phyloP scores from a whole-genome alignment of 208 protist species.

The Phytomonas sp. region DNA sequence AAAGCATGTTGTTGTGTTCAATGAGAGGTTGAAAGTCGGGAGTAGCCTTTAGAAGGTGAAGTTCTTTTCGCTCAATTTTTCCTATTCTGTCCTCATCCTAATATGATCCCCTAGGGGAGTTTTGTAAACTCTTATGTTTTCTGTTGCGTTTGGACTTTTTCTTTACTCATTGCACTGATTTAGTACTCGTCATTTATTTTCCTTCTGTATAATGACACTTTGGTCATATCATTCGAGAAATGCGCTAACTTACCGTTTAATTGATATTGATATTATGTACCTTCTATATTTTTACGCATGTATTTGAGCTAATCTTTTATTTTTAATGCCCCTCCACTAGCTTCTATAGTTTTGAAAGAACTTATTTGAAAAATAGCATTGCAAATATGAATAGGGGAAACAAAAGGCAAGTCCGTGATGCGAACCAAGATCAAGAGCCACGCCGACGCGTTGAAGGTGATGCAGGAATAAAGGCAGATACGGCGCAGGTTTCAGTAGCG shows the following conservation, averaged over 20 bases:
- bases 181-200: neutral
- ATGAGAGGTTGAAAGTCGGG: neutral
- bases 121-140: neutral
- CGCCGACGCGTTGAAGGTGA: conserved; percentile 31
- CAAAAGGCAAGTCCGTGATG: neutral
- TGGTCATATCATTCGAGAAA: neutral
- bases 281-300: neutral
- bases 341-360: neutral
- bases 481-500: conserved; percentile 15
- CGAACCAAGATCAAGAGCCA: conserved; percentile 2
- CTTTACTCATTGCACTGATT: neutral
- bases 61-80: conserved; percentile 3
- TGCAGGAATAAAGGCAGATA: conserved; percentile 30
- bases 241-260: neutral
- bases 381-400: neutral
- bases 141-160: neutral
- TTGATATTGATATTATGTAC: neutral
- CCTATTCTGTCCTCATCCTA: neutral
- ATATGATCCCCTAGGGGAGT: neutral
- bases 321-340: neutral
- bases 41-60: neutral
- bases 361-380: neutral
- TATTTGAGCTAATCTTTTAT: neutral
- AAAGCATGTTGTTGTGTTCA: neutral
- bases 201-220: neutral